These are phyloP conservation scores for Bothriochloa decipiens DNA, from an alignment of 176 grass and related monocot genomes.

Conservation along the genomic window DNA sequence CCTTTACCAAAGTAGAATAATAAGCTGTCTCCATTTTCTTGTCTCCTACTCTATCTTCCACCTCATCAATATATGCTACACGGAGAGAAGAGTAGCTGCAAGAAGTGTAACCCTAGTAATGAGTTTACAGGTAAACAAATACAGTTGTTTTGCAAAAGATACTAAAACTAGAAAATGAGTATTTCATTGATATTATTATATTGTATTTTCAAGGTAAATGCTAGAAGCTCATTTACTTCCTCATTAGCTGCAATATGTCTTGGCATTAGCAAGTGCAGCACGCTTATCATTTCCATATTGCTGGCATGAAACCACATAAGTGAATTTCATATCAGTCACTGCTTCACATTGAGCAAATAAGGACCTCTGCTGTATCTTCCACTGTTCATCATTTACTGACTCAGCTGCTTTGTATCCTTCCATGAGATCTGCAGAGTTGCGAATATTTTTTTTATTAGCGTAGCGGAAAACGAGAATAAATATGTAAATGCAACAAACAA, in stretches of 20 bases:
- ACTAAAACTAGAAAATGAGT: conserved; percentile 6
- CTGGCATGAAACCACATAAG: conserved; percentile 95
- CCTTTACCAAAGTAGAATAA: conserved; percentile 92
- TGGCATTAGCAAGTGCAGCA: conserved; percentile 72
- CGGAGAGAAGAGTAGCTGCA: conserved; percentile 86
- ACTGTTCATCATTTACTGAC: conserved; percentile 62
- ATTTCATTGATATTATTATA: conserved; percentile 19
- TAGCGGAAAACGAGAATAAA: conserved; percentile 22
- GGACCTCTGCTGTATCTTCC: conserved; percentile 66
- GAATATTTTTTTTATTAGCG: conserved; percentile 9
- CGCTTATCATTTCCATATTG: conserved; percentile 96
- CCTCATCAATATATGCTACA: conserved; percentile 91
- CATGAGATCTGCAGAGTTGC: conserved; percentile 74
- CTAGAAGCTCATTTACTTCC: conserved; percentile 59
- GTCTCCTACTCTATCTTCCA: conserved; percentile 64
- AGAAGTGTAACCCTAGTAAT: conserved; percentile 37
- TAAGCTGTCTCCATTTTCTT: conserved; percentile 89
- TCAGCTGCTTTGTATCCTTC: conserved; percentile 90
- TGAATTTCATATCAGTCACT: conserved; percentile 94
- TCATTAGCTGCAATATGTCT: conserved; percentile 93
- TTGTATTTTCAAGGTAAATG: conserved; percentile 16
- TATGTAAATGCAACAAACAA: conserved; percentile 23
- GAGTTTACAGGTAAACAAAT: conserved; percentile 13
- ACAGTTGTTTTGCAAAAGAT: neutral
- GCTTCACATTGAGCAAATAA: conserved; percentile 80